These are phyloP conservation scores for Yamadazyma buinensis DNA, from an alignment of 1,139 yeast species.

Conservation along the genomic window DNA sequence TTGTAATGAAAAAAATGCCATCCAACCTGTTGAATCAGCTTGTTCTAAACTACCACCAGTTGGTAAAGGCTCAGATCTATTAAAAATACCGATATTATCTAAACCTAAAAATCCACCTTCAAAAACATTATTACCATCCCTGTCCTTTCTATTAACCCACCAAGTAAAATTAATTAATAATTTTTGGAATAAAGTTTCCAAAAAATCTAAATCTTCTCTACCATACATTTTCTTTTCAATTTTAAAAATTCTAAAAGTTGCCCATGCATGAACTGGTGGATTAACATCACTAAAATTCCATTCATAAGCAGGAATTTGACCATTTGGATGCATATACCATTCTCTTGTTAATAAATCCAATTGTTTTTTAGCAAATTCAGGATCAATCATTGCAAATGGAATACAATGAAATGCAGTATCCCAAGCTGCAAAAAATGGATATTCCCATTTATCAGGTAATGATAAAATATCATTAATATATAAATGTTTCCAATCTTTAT, in stretches of 20 bases:
- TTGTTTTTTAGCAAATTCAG: constrained; percentile 89
- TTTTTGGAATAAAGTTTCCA: constrained; percentile 91
- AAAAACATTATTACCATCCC: constrained; percentile 84
- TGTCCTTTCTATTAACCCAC: constrained; percentile 97
- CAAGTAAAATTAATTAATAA: constrained; percentile 87
- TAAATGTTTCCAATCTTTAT: constrained; percentile 85
- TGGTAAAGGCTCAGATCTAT: constrained; percentile 91
- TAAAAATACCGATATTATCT: constrained; percentile 92
- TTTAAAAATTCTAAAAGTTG: constrained; percentile 86
- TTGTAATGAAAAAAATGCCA: constrained; percentile 90
- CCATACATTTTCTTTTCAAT: constrained; percentile 88
- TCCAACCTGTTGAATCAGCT: constrained; percentile 98
- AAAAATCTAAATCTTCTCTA: constrained; percentile 73
- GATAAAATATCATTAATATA: constrained; percentile 87
- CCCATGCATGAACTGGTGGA: constrained; percentile 99
- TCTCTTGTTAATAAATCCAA: constrained; percentile 84
- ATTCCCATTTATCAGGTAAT: constrained; percentile 96
- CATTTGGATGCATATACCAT: constrained; percentile 99
- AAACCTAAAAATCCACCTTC: constrained; percentile 95
- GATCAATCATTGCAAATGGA: constrained; percentile 93
- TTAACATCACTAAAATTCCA: constrained; percentile 96
- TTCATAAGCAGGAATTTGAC: constrained; percentile 97
- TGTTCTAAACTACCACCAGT: constrained; percentile 91
- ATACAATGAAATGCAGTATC: constrained; percentile 96
- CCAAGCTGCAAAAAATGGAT: constrained; percentile 97